Evolutionary conservation across 164 flowering plant genomes (phyloP), one percentile per base, ranked within the genome.

Genomic region (Annona cherimola): DNA sequence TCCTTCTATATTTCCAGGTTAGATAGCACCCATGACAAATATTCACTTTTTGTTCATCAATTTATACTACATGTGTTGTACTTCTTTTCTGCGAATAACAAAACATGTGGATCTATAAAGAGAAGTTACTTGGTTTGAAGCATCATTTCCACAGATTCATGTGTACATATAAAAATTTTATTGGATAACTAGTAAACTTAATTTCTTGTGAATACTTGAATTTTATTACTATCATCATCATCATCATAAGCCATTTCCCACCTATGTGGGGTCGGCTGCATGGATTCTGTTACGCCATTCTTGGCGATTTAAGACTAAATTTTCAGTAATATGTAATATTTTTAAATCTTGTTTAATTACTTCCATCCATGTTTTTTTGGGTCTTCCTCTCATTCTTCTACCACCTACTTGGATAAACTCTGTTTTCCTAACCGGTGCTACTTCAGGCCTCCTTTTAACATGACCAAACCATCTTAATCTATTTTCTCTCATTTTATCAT

Each of bases 1-100:
- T 74, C 26, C 63, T 74, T 20, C 70, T 78, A 14, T 74, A 78
- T 39, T 78, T 78, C n/a, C 80, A 78, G 71, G 80, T 78, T 19
- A 69, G 70, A 6, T n/a, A 26, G 11, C 20, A n/a, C 14, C 7
- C 19, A 71, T 5, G 45, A 26, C 6, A 4, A 16, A 19, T 12
- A 5, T 8, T 14, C 16, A 57, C 4, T 40, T 59, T 18, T 12
- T 7, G 41, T n/a, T 57, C 11, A n/a, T 19, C 14, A 35, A 19
- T 61, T 61, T 20, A 6, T 61, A 9, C 43, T 5, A 44, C 59
- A 8, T 26, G 8, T 40, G 39, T 35, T 16, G 14, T 61, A 20
- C 5, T 61, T 61, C 5, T 12, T 20, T 61, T 61, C 26, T 9
- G 19, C 11, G 42, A 61, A 35, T 61, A 61, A 35, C 19, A 20